These are phyloP conservation scores for Pichia occidentalis DNA, from an alignment of 805 yeast species.

Conservation along the genomic window DNA sequence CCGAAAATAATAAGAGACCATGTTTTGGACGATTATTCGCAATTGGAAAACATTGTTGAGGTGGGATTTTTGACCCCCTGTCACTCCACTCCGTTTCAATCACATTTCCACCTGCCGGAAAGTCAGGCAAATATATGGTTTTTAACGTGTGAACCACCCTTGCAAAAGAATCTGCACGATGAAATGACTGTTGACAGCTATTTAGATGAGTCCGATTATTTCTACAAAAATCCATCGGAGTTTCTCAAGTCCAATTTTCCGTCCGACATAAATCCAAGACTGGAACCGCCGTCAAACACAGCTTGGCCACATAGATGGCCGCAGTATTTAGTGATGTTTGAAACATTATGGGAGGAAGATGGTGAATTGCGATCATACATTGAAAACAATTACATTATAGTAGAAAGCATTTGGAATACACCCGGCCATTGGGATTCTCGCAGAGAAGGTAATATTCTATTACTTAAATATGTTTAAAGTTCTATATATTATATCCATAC, in stretches of 20 bases:
- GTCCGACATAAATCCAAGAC: constrained; percentile 9
- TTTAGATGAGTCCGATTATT: constrained; percentile 80
- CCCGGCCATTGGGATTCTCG: constrained; percentile 15
- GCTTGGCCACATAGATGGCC: constrained; percentile 55
- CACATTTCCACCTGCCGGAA: constrained; percentile 59
- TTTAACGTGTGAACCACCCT: constrained; percentile 89
- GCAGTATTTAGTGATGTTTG: constrained; percentile 63
- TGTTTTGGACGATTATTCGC: background rate
- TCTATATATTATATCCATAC: background rate
- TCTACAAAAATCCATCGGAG: constrained; percentile 59
- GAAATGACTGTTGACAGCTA: constrained; percentile 34
- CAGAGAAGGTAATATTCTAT: constrained; percentile 11
- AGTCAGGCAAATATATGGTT: constrained; percentile 54
- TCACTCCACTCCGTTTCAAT: constrained; percentile 95
- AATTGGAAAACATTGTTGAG: constrained; percentile 31
- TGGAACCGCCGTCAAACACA: background rate
- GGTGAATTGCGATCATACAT: background rate
- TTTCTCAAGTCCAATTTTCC: constrained; percentile 57
- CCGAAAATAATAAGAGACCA: constrained; percentile 1
- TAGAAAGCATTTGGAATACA: constrained; percentile 10
- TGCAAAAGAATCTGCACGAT: constrained; percentile 30
- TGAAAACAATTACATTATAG: constrained; percentile 1
- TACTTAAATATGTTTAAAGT: constrained; percentile 2
- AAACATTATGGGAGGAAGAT: constrained; percentile 30
- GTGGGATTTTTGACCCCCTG: constrained; percentile 91